These are phyloP conservation scores for Benincasa hispida DNA, from an alignment of 306 rosid species.

Conservation along the genomic window DNA sequence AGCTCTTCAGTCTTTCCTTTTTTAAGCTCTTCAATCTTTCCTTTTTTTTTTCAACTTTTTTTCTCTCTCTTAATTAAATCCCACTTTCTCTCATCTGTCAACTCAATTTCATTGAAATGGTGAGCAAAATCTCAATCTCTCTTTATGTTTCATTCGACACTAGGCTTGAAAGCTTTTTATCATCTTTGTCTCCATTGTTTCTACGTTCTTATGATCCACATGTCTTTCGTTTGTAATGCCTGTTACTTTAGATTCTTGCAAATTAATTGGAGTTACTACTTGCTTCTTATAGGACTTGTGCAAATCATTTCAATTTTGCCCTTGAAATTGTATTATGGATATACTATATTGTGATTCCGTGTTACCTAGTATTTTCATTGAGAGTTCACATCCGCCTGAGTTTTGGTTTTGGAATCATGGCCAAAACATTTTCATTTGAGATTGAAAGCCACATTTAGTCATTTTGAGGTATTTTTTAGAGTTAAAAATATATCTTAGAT, in stretches of 20 bases:
- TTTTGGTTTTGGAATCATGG: not conserved
- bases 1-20: no score
- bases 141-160: not conserved
- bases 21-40: no score
- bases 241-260: not conserved
- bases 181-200: not conserved
- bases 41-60: no score
- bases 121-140: slow-evolving; percentile 14
- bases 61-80: no score
- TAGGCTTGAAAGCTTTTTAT: not conserved
- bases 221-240: not conserved
- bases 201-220: not conserved
- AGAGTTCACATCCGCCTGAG: not conserved
- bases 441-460: no score
- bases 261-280: not conserved
- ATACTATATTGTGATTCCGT: not conserved
- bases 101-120: slow-evolving; percentile 24
- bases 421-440: not conserved
- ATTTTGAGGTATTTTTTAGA: no score
- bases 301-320: not conserved
- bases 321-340: not conserved
- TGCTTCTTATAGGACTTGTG: not conserved
- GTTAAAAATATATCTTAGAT: no score
- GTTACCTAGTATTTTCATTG: not conserved
- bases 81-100: no score